Evolutionary conservation across 1,284 basidiomycete genomes (phyloP), one percentile per base, ranked within the genome.

Genomic region (Boletus semigastroideus): DNA sequence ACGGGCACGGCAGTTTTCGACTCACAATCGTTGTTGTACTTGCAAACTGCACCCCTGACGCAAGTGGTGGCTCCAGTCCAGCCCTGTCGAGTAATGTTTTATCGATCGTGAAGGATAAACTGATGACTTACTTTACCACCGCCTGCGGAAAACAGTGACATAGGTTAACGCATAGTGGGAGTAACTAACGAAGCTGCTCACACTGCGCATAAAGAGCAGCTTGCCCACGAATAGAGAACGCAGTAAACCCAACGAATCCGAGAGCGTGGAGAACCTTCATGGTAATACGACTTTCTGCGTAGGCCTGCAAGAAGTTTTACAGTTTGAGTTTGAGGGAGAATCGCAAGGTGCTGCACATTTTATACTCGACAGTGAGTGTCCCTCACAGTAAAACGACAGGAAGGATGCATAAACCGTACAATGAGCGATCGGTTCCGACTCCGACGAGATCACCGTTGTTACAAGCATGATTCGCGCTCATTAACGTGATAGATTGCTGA

Each of bases 21-120:
- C 56, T 43, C 31, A 56, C 55, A 56, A 13, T 11, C 34, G 33
- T 58, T 56, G 17, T 10, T 1, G 27, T 54, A 55, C 30, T 46
- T 54, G 28, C 55, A 56, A n/a, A 46, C 43, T 25, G 55, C 39
- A 33, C 55, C 55, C 13, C 17, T 40, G 31, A 41, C 43, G 20
- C 56, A 56, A 25, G 56, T 54, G 25, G 51, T 58, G 14, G 46
- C 36, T 17, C 55, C 56, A 14, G 55, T 46, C 56, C 56, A 56
- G 13, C 28, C 37, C 56, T 56, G 22, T 4, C 2, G 9, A 25
- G 8, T 9, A 9, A 28, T 4, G 54, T 12, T 1, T 37, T 19
- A 30, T n/a, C 16, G 12, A 42, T 19, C 16, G 5, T 7, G 17
- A 38, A 5, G 14, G 30, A 3, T 1, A 2, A 9, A 31, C 10